Evolutionary conservation across 805 yeast species (phyloP), one percentile per base, ranked within the genome.

Genomic region (Wickerhamiella kazuoi): DNA sequence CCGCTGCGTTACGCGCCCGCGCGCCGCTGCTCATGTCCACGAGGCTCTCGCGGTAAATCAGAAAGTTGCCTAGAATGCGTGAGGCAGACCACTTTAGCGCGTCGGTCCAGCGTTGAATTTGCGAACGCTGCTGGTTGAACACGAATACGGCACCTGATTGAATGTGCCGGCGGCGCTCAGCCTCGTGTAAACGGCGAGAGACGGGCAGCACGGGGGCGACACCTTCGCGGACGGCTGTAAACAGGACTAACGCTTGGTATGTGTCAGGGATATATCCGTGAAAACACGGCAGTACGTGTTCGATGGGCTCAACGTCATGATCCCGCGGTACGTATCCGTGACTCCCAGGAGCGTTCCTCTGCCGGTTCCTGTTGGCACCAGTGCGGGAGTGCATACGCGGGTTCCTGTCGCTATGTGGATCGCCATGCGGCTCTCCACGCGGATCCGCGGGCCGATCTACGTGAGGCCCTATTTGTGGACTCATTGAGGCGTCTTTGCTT

Each of bases 81-180:
- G 93, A 78, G 0, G 96, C 94, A 2, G 86, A 74, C 97, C 97
- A 86, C 13, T 86, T 65, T 13, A 81, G 71, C n/a, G 95, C 94
- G 52, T 86, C 97, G 1, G 97, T 86, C 97, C 97, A 86, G 43
- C 97, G 66, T 54, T 79, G 80, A 44, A 86, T 84, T 2, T 87
- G 84, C 0, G 86, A 74, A 11, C 69, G 63, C 47, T 79, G 82
- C 56, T 86, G 94, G 36, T 78, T 71, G 52, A 86, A 84, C 1
- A 87, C 82, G 57, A 86, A 84, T 1, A 83, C 74, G 47, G 74
- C 73, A 0, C 95, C 95, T 8, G 83, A 74, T 40, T 65, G 61
- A 26, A 86, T 82, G 37, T 82, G 62, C 3, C 60, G 57, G 1
- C 67, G 51, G 15, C 94, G 64, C 57, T 84, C 95, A 18, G 72